Conservation (phyloP, 768 basidiomycete species). For the Exidia glandulosa region DNA sequence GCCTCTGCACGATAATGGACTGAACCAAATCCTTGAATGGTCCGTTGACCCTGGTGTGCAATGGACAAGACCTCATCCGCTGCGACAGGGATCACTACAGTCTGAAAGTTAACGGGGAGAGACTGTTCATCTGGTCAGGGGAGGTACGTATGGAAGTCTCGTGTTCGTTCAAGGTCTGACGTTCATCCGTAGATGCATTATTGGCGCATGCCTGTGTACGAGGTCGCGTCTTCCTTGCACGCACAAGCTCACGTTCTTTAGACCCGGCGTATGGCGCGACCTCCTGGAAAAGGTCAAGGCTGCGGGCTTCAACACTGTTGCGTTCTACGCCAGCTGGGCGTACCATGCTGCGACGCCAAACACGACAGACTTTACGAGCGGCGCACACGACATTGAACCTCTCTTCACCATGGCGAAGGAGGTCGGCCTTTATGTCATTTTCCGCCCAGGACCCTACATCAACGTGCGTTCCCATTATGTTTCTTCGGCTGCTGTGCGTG, state of each 20-base stretch:
- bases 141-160: not conserved
- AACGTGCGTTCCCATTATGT: too few relatives aligned
- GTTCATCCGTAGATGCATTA: not conserved
- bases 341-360: conserved; percentile 36
- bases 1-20: not conserved
- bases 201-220: not conserved
- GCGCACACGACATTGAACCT: not conserved
- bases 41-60: not conserved
- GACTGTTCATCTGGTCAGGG: not conserved
- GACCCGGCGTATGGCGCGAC: conserved; percentile 40
- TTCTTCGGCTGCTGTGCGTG: too few relatives aligned
- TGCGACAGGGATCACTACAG: not conserved
- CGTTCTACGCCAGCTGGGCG: conserved; percentile 52
- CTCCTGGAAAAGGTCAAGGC: conserved; percentile 54
- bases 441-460: not conserved
- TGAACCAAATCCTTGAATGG: not conserved
- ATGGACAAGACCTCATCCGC: not conserved
- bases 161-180: not conserved
- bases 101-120: not conserved
- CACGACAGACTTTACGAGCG: conserved; percentile 30
- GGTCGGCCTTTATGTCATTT: not conserved
- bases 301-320: conserved; percentile 51
- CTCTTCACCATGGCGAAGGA: not conserved
- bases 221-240: not conserved
- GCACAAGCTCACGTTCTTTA: not conserved